A percentile compares a stretch with the other conserved stretches of the same genome.
Conservation (phyloP, 2,329 filamentous ascomycete genomes). For the Penicillium sp. region DNA sequence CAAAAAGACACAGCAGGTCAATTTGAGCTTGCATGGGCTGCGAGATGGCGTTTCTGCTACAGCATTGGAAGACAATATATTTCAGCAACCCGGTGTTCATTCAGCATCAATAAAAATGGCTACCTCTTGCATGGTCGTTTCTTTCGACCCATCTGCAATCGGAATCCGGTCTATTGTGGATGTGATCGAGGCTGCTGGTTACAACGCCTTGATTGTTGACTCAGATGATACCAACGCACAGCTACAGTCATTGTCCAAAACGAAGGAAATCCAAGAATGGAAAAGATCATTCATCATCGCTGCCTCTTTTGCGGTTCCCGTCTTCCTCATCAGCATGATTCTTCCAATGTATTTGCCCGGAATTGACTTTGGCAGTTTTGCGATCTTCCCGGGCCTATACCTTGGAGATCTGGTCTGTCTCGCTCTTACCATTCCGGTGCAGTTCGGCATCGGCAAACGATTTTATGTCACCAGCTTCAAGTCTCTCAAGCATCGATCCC, state of each 20-base stretch:
- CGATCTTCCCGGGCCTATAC: conserved; percentile 72
- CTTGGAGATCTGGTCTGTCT: conserved; percentile 86
- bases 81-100: conserved; percentile 66
- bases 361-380: conserved; percentile 72
- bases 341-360: conserved; percentile 78
- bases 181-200: conserved; percentile 74
- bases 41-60: conserved; percentile 70
- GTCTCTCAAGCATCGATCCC: conserved; percentile 82
- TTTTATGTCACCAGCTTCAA: conserved; percentile 95
- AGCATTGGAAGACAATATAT: conserved; percentile 67
- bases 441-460: conserved; percentile 92
- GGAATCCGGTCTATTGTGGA: conserved; percentile 83
- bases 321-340: conserved; percentile 90
- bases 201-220: conserved; percentile 86
- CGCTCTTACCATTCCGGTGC: conserved; percentile 81
- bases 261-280: conserved; percentile 95
- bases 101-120: conserved; percentile 71
- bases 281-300: conserved; percentile 75
- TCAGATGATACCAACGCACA: conserved; percentile 96
- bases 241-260: conserved; percentile 92
- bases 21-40: conserved; percentile 82
- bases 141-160: conserved; percentile 68
- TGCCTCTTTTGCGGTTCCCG: conserved; percentile 78
- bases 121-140: conserved; percentile 72
- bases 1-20: conserved; percentile 60